Evolutionary conservation across 2,329 filamentous ascomycete genomes (phyloP).

Genomic region (Metarhizium guizhouense): DNA sequence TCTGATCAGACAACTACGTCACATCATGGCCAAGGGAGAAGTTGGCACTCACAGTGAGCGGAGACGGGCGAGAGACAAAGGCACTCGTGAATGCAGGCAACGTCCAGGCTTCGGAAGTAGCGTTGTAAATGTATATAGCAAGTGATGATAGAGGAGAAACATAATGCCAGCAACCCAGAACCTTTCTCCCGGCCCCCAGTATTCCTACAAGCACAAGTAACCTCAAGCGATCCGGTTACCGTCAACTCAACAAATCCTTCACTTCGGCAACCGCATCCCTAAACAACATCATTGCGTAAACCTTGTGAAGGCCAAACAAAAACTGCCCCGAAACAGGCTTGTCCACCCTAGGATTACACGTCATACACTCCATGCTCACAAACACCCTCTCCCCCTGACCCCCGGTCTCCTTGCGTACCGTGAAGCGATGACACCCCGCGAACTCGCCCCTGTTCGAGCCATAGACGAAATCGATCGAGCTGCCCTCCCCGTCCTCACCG

Average conservation of each 20-base stretch:
- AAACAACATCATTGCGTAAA: too few species aligned
- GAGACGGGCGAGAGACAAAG: conserved; percentile 5
- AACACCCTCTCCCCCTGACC: too few species aligned
- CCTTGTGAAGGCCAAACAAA: too few species aligned
- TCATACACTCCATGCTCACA: background rate
- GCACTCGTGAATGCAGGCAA: conserved; percentile 11
- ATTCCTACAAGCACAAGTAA: too few species aligned
- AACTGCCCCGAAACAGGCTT: too few species aligned
- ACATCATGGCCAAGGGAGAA: conserved; percentile 50
- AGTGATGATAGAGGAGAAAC: background rate
- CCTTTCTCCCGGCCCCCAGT: too few species aligned
- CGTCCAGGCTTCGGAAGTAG: conserved; percentile 4
- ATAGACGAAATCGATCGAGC: conserved; percentile 22
- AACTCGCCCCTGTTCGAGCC: conserved; percentile 16
- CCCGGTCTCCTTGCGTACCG: too few species aligned
- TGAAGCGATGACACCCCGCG: conserved; percentile 19
- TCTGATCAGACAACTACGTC: conserved; percentile 56
- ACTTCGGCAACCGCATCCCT: too few species aligned
- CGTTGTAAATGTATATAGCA: background rate
- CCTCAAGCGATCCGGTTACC: too few species aligned
- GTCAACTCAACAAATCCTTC: too few species aligned
- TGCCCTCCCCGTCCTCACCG: conserved; percentile 3
- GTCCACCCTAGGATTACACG: too few species aligned
- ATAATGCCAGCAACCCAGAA: too few species aligned
- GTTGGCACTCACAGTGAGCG: conserved; percentile 18